A percentile compares a stretch with the other conserved stretches of the same genome.
These are phyloP conservation scores for Coemansia sp. DNA, from an alignment of 192 early-diverging fungal genomes.

Conservation along the genomic window DNA sequence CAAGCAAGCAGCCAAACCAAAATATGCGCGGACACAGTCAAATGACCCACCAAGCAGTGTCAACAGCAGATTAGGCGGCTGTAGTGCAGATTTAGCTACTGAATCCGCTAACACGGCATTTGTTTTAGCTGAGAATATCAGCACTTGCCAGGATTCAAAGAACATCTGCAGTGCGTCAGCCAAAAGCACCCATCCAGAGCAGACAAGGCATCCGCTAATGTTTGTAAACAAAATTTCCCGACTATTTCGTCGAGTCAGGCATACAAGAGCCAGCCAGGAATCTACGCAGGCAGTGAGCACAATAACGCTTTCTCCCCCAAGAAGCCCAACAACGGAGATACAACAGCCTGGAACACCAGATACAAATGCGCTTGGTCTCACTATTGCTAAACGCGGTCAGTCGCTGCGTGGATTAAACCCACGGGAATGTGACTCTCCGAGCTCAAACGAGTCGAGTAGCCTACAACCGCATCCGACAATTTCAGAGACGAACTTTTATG, in stretches of 20 bases:
- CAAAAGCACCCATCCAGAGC: not conserved
- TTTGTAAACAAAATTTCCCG: not conserved
- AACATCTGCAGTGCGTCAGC: not conserved
- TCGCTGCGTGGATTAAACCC: constrained; percentile 17
- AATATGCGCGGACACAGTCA: not conserved
- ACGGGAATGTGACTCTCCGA: not conserved
- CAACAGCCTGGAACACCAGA: not conserved
- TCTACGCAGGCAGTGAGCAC: not conserved
- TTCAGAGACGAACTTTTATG: not conserved
- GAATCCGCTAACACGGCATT: not conserved
- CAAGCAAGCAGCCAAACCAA: not conserved
- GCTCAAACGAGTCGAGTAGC: not conserved
- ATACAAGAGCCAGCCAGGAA: not conserved
- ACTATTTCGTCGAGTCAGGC: not conserved
- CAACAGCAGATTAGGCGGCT: not conserved
- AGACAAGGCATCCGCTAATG: not conserved
- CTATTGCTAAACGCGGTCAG: constrained; percentile 16
- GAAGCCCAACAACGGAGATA: not conserved
- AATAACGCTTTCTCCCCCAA: not conserved
- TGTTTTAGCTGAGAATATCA: not conserved
- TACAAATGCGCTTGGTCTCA: not conserved
- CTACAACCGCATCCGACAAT: not conserved
- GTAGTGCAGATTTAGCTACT: not conserved
- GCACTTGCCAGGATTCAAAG: not conserved
- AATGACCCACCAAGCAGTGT: not conserved